Percentiles rank a stretch among this genome's conserved stretches.
Evolutionary conservation across 495 filamentous ascomycete genomes (phyloP).

Genomic region (Penicillium ochrochloron): DNA sequence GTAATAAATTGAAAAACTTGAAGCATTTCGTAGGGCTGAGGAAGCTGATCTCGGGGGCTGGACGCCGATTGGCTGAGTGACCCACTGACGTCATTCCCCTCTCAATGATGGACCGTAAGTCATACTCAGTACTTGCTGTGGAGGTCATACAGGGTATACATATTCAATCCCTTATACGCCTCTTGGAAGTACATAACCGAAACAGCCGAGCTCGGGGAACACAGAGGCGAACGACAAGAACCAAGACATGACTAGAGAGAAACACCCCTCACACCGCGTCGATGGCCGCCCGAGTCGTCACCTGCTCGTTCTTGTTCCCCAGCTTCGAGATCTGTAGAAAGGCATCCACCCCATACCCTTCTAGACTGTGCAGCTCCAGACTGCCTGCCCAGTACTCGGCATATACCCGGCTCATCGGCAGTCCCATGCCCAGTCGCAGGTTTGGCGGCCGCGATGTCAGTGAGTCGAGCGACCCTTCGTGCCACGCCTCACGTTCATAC

Average conservation of each 20-base stretch:
- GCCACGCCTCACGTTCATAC: conserved; percentile 39
- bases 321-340: conserved; percentile 97
- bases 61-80: background rate
- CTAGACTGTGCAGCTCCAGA: conserved; percentile 88
- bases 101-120: too few relatives aligned
- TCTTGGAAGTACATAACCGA: background rate
- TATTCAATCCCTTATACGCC: background rate
- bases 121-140: background rate
- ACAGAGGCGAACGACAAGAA: background rate
- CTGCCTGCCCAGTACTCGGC: conserved; percentile 98
- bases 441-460: conserved; percentile 84
- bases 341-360: conserved; percentile 97
- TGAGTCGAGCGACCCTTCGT: conserved; percentile 71
- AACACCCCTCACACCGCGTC: conserved; percentile 71
- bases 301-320: conserved; percentile 97
- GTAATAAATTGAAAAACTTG: background rate
- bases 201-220: background rate
- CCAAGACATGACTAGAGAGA: conserved; percentile 3
- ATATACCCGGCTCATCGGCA: conserved; percentile 93
- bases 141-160: background rate
- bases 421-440: conserved; percentile 87
- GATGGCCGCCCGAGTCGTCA: conserved; percentile 85
- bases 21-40: conserved; percentile 17
- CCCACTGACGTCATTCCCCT: conserved; percentile 15
- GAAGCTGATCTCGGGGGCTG: conserved; percentile 1